Evolutionary conservation across 768 basidiomycete species (phyloP), one percentile per base, ranked within the genome.

Genomic region (Pisolithus albus): DNA sequence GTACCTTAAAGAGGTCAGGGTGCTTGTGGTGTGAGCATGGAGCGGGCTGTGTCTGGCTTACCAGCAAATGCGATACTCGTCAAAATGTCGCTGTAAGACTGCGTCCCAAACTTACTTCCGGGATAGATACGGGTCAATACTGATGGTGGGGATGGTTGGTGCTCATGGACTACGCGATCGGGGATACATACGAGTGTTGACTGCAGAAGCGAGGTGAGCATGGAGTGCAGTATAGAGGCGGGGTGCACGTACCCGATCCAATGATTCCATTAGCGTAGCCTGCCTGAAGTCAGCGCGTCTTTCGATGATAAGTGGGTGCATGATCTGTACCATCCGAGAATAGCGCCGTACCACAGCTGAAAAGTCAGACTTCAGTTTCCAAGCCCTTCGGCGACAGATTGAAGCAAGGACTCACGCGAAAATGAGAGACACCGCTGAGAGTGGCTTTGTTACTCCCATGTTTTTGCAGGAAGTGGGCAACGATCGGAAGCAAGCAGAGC

Each of bases 231-330:
- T 49, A 37, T 28, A 40, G 38, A 9, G 5, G 38, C 42, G 24
- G 11, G 46, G 46, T 40, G 47, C 0, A 76, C 84, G 34, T 65
- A 88, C 87, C 86, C 65, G 64, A 75, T 53, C 88, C 86, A 58
- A 92, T 89, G 59, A 88, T 74, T 63, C 80, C 81, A 64, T 90
- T 90, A 21, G 88, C 84, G 64, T 90, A 92, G 26, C 88, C 87
- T 89, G 52, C 34, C 34, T 34, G 18, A 51, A 21, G 48, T 40
- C 39, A 46, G 43, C 40, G 21, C 46, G 50, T 40, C 23, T 24
- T 15, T 2, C 7, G 62, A 34, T 54, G 46, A 30, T 30, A 26
- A 49, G 24, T 19, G 15, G 54, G 51, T 36, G 18, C 8, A 34
- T 1, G 11, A 50, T 7, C 34, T 34, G 19, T 68, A 86, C 88